Evolutionary conservation across 306 rosid genomes (phyloP), one percentile per base, ranked within the genome.

Genomic region (Cyclanthera cordifolia): DNA sequence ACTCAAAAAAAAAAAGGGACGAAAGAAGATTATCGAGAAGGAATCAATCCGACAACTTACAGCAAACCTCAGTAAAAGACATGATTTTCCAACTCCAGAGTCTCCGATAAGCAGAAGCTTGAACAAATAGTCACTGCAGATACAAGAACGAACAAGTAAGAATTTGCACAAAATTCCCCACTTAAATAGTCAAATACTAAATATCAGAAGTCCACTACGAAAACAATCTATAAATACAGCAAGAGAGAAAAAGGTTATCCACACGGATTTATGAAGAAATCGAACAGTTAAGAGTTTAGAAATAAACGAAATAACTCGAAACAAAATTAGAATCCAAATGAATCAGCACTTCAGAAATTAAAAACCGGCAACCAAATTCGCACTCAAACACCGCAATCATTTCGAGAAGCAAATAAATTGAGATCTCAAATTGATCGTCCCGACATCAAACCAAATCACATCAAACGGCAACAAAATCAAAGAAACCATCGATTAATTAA

Each of bases 21-120:
- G 4, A 11, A 37, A 61, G 10, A 37, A 3, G 9, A 61, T 61
- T 4, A 61, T 37, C 0, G 49, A n/a, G 50, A 61, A 16, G 17
- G 27, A 37, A 60, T 8, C 28, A 20, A 39, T 13, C 50, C 20
- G 53, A 21, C 2, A 71, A 84, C 93, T 82, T 87, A 87, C 93
- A 80, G 93, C 93, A 75, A 87, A 87, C 89, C 93, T 84, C 79
- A 87, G 80, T 69, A 87, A 87, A 65, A 87, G 85, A 77, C 93
- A 87, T 51, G 93, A 87, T 77, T 87, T 87, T 43, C 93, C 93
- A n/a, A 87, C 93, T 67, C 93, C 93, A 16, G 93, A 87, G 81
- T 87, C 93, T 77, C 93, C 93, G 41, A 87, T 87, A 34, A 87
- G 82, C 77, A 87, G 74, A 78, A 87, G 89, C 84, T 87, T 87